Conservation (phyloP, 768 basidiomycete genomes). For the Podaxis sp. region DNA sequence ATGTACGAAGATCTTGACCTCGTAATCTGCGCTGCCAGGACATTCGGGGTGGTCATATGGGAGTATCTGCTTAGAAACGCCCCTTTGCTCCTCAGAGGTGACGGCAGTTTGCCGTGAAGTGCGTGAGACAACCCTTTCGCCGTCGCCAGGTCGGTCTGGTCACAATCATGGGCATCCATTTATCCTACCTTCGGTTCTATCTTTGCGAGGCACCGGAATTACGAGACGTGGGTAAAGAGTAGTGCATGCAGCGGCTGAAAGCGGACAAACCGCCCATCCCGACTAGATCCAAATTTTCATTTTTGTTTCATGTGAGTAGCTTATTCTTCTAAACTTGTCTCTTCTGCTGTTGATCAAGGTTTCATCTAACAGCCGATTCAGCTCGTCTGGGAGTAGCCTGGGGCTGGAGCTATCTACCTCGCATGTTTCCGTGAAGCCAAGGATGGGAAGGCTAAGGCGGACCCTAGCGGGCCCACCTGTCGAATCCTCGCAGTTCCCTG, state of each 20-base stretch:
- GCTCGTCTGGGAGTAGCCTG: background rate
- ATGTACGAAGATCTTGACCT: constrained; percentile 5
- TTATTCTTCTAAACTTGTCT: background rate
- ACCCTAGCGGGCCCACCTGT: background rate
- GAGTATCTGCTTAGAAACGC: background rate
- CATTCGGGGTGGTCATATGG: constrained; percentile 3
- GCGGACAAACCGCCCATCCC: background rate
- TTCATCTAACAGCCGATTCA: constrained; percentile 2
- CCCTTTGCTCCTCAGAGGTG: background rate
- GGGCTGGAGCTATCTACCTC: background rate
- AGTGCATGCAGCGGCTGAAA: background rate
- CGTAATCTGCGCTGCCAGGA: constrained; percentile 5
- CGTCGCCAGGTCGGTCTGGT: background rate
- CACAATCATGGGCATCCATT: background rate
- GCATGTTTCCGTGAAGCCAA: background rate
- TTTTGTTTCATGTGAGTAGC: background rate
- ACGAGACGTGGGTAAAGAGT: background rate
- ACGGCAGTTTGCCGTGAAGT: constrained; percentile 8
- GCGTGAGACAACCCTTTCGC: background rate
- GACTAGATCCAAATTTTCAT: background rate
- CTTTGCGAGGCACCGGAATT: background rate
- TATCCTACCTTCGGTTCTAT: background rate
- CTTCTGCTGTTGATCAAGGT: background rate
- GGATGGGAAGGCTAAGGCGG: background rate
- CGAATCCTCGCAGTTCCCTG: background rate